phyloP scores from a whole-genome alignment of 352 stramenopile genomes.

The Blastocystis sp. region DNA sequence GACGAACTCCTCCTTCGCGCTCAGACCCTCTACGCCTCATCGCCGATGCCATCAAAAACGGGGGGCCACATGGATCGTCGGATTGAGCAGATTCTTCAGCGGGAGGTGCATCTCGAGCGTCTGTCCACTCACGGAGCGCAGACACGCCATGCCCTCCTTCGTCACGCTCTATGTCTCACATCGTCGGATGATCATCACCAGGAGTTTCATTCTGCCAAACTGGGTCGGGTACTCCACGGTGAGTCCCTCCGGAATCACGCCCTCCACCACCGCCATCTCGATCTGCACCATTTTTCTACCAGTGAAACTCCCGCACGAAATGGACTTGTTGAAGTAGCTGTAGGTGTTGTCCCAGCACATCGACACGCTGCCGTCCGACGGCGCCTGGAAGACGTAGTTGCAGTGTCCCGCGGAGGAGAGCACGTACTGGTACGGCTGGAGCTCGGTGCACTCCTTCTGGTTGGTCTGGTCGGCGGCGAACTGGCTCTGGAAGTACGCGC shows the following conservation, averaged over 20 bases:
- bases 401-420: conserved; percentile 48
- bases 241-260: neutral
- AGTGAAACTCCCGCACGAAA: neutral
- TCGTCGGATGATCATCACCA: neutral
- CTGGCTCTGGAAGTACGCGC: conserved; percentile 45
- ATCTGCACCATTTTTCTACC: conserved; percentile 65
- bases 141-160: conserved; percentile 36
- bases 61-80: neutral
- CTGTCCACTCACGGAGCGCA: neutral
- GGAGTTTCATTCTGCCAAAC: conserved; percentile 24
- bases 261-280: conserved; percentile 32
- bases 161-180: neutral
- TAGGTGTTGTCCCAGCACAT: conserved; percentile 70
- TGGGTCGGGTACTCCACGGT: conserved; percentile 24
- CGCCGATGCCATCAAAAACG: neutral
- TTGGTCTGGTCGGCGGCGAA: neutral
- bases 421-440: conserved; percentile 40
- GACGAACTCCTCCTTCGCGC: neutral
- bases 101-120: neutral
- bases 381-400: conserved; percentile 49
- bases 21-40: neutral
- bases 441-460: conserved; percentile 36
- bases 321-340: conserved; percentile 68
- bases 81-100: conserved; percentile 18
- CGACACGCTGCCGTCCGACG: conserved; percentile 9